phyloP scores from a whole-genome alignment of 169 alveolate genomes.

The Eimeria necatrix region DNA sequence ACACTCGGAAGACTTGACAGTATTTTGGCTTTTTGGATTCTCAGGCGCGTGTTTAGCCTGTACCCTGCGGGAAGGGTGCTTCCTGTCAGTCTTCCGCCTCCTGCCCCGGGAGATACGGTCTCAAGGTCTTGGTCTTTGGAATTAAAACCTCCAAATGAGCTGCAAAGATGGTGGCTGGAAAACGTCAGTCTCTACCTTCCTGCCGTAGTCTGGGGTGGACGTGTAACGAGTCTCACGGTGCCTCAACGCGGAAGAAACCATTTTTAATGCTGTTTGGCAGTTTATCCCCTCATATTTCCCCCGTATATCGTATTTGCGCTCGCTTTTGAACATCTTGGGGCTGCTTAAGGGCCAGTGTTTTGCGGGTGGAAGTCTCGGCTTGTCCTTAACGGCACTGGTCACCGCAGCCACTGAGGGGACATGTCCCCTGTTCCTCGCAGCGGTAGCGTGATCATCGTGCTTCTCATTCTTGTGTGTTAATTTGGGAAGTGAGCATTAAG shows the following conservation, averaged over 20 bases:
- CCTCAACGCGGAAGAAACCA: not conserved
- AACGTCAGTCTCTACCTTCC: slow-evolving; percentile 39
- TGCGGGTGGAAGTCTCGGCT: too few relatives aligned
- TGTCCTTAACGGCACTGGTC: too few relatives aligned
- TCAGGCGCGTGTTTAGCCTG: slow-evolving; percentile 7
- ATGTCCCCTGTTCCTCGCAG: not conserved
- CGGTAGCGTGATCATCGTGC: not conserved
- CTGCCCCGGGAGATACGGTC: slow-evolving; percentile 67
- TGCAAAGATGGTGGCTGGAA: slow-evolving; percentile 75
- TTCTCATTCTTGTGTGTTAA: not conserved
- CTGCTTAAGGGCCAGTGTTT: too few relatives aligned
- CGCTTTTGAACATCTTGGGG: not conserved
- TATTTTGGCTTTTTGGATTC: slow-evolving; percentile 16
- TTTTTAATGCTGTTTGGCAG: not conserved
- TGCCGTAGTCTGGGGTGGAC: not conserved
- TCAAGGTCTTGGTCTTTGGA: slow-evolving; percentile 4
- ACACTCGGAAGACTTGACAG: not conserved
- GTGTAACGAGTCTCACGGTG: not conserved
- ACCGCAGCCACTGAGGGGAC: too few relatives aligned
- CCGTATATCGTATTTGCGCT: not conserved
- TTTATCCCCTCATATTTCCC: not conserved
- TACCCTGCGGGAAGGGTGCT: slow-evolving; percentile 58
- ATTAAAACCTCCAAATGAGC: slow-evolving; percentile 49
- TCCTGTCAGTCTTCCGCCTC: slow-evolving; percentile 77
- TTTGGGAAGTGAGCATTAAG: not conserved